Evolutionary conservation across 2,329 filamentous ascomycete species (phyloP), one percentile per base, ranked within the genome.

Genomic region (Fusarium concolor): DNA sequence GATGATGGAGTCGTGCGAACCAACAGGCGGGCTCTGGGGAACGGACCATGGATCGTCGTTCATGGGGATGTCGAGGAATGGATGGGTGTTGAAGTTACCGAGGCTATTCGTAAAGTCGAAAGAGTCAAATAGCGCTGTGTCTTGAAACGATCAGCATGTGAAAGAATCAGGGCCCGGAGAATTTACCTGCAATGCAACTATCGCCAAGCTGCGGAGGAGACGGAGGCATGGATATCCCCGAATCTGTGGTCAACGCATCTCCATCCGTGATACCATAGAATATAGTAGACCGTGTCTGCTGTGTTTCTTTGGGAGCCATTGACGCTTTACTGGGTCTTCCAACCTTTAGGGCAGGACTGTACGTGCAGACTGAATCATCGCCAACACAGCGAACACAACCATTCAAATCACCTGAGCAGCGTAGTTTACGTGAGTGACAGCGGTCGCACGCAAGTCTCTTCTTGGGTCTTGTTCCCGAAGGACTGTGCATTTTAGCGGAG

Each of bases 181-280:
- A 12, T 35, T 39, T 38, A 31, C 47, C 37, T 31, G 24, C n/a
- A 29, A 39, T 41, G 37, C 37, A 41, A 41, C 26, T 24, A 28
- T 51, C 47, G n/a, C 26, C 37, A 6, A 41, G 37, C 9, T 41
- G 47, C 22, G 47, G 37, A 51, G 47, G 47, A 8, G 47, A 51
- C n/a, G 47, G 37, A 29, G 47, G 35, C 47, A 51, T 51, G 37
- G 47, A 51, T 31, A 51, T 41, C 18, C 47, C 47, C 14, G 47
- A 51, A 17, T 51, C 47, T 10, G 26, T 18, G 14, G 24, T 39
- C 37, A 51, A 24, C 12, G 47, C 47, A 11, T 51, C 37, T 18
- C 42, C 26, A 29, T 29, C 42, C 5, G 17, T 12, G 6, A 29
- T 15, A 11, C 18, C 14, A 22, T 41, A 41, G 11, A 51, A 41